phyloP scores from a whole-genome alignment of 2,329 filamentous ascomycete genomes.

The Cadophora luteo-olivacea region DNA sequence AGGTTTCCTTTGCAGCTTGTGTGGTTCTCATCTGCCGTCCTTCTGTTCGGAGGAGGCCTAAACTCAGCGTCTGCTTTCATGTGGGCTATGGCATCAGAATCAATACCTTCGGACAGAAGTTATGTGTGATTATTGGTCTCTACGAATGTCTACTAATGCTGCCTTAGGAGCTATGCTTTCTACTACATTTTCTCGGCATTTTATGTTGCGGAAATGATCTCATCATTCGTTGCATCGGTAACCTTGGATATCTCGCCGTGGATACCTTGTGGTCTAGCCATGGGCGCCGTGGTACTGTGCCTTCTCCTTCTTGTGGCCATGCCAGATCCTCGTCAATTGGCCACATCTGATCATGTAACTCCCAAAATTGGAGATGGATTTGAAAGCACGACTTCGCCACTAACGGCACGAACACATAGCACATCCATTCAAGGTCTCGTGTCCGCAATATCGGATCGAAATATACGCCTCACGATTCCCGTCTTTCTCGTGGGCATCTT shows the following conservation, averaged over 20 bases:
- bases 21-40: slow-evolving; percentile 41
- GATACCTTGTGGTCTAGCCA: slow-evolving; percentile 40
- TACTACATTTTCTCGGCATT: slow-evolving; percentile 45
- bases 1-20: slow-evolving; percentile 38
- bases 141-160: neutral
- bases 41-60: slow-evolving; percentile 42
- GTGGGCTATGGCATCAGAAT: slow-evolving; percentile 44
- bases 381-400: neutral
- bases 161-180: slow-evolving; percentile 40
- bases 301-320: slow-evolving; percentile 36
- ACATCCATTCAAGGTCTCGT: slow-evolving; percentile 25
- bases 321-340: slow-evolving; percentile 28
- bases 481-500: slow-evolving; percentile 43
- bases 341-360: neutral
- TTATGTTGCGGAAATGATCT: slow-evolving; percentile 42
- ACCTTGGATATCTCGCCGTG: slow-evolving; percentile 43
- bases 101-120: slow-evolving; percentile 39
- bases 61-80: slow-evolving; percentile 42
- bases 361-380: neutral
- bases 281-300: slow-evolving; percentile 35
- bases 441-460: slow-evolving; percentile 30
- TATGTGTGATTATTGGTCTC: slow-evolving; percentile 11
- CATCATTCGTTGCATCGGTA: slow-evolving; percentile 39
- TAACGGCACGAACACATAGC: slow-evolving; percentile 2
- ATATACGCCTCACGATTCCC: slow-evolving; percentile 37